Evolutionary conservation across 371 early-diverging fungal species (phyloP).

Genomic region (Zancudomyces culisetae): DNA sequence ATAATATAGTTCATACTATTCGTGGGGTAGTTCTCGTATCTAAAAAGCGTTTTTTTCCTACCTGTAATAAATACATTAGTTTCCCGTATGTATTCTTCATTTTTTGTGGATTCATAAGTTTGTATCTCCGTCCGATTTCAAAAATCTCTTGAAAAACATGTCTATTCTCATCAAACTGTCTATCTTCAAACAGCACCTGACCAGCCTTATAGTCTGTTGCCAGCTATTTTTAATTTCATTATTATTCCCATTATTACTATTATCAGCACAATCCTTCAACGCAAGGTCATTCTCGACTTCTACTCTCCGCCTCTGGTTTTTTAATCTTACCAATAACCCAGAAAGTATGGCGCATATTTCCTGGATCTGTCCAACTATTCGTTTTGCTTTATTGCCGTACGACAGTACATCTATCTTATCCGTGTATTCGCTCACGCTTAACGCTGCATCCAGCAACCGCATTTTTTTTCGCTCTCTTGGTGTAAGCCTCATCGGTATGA

Average conservation of each 20-base stretch:
- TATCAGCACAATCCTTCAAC: too few species aligned
- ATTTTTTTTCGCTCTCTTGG: conserved; percentile 70
- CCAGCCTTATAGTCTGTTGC: conserved; percentile 69
- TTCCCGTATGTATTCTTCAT: conserved; percentile 91
- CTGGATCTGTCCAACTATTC: conserved; percentile 85
- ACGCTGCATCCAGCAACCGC: conserved; percentile 78
- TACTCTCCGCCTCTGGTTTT: too few species aligned
- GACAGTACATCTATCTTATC: conserved; percentile 82
- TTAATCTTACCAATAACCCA: conserved; percentile 43
- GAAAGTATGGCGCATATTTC: conserved; percentile 85
- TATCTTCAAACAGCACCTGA: conserved; percentile 66
- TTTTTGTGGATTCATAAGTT: conserved; percentile 95
- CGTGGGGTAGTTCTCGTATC: not conserved
- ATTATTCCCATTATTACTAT: too few species aligned
- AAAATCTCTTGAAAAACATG: conserved; percentile 79
- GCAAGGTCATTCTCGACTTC: too few species aligned
- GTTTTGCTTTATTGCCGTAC: conserved; percentile 61
- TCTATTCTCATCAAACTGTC: conserved; percentile 65
- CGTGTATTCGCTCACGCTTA: conserved; percentile 78
- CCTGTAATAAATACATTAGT: conserved; percentile 69
- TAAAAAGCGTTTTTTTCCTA: not conserved
- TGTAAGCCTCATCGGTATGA: conserved; percentile 77
- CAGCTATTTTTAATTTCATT: too few species aligned
- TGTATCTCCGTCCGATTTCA: conserved; percentile 89
- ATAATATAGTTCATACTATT: not conserved